Base-by-base conservation (phyloP, 495 filamentous ascomycete species). In the Trichoderma reesei region DNA sequence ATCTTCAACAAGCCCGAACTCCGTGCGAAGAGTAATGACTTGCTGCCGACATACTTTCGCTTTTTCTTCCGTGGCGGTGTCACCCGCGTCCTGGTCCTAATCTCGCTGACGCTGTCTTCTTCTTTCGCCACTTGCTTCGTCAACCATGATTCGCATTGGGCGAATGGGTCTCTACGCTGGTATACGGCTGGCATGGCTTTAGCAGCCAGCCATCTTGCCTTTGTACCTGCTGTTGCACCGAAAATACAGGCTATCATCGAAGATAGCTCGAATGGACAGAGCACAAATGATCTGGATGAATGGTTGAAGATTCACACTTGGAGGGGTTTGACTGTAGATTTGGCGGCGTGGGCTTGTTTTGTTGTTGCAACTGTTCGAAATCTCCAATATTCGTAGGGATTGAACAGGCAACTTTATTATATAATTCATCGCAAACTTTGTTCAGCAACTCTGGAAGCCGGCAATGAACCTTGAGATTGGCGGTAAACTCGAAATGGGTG, bases 31-130 rank as follows among this genome's bases (percentile, higher is more conserved):
- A 65, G 66, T 44, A 69, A 73, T 64, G 59, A 65, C 37, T 41
- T 74, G 38, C 63, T 64, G 9, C 72, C 71, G 9, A 64, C 68
- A 34, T 71, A 68, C 64, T 73, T 73, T 68, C 67, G 69, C 54
- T 16, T 65, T 3, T 72, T 73, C 61, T 74, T 74, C 65, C 63
- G 59, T 62, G 62, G 51, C 1, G 70, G 65, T 5, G 60, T 74
- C 41, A 67, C 64, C 26, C 39, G 39, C 14, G 70, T 71, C 61
- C 63, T 68, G 60, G 42, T 59, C 11, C 65, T 65, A 13, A 67
- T 68, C 62, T 67, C 70, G 9, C 31, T 69, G n/a, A 70, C 70
- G 20, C 20, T 65, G 3, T 68, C 69, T 10, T 63, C 66, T 20
- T 68, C 70, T 3, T 20, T 70, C 44, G 60, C 63, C 34, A 74